A percentile compares a stretch with the other conserved stretches of the same genome.
Evolutionary conservation across 106 monocot genomes (phyloP).

Genomic region (Cymbidium sinense): DNA sequence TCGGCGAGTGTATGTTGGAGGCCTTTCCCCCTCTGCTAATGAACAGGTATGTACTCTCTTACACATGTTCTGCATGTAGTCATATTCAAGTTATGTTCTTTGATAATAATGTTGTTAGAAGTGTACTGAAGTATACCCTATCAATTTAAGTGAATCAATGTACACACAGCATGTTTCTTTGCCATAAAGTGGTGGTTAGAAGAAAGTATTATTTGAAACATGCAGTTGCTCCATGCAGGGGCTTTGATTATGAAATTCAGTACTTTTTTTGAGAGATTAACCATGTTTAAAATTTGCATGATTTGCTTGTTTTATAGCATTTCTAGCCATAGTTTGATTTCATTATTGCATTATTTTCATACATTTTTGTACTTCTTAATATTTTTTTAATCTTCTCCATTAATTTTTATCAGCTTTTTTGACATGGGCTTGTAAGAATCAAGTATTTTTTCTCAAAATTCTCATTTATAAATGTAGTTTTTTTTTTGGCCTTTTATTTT

Average conservation of each 20-base stretch:
- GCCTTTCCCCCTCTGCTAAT: slow-evolving; percentile 90
- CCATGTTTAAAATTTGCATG: background rate
- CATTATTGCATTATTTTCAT: background rate
- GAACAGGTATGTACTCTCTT: slow-evolving; percentile 55
- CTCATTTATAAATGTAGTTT: background rate
- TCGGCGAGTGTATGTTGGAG: slow-evolving; percentile 96
- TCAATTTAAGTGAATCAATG: background rate
- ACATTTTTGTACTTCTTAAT: background rate
- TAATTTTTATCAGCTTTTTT: background rate
- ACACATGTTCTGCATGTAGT: background rate
- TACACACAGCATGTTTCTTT: background rate
- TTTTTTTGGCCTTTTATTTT: background rate
- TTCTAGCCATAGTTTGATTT: background rate
- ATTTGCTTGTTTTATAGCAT: background rate
- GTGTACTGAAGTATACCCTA: background rate
- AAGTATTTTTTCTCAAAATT: no score
- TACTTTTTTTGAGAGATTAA: background rate
- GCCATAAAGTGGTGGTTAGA: background rate
- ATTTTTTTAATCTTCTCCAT: background rate
- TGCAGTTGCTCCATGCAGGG: background rate
- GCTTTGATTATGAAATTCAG: background rate
- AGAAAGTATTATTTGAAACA: background rate
- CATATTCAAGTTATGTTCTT: background rate
- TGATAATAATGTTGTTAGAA: background rate
- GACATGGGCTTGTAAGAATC: no score